Conservation (phyloP, 2,329 filamentous ascomycete genomes). For the Chrysosphaeria jannelii region DNA sequence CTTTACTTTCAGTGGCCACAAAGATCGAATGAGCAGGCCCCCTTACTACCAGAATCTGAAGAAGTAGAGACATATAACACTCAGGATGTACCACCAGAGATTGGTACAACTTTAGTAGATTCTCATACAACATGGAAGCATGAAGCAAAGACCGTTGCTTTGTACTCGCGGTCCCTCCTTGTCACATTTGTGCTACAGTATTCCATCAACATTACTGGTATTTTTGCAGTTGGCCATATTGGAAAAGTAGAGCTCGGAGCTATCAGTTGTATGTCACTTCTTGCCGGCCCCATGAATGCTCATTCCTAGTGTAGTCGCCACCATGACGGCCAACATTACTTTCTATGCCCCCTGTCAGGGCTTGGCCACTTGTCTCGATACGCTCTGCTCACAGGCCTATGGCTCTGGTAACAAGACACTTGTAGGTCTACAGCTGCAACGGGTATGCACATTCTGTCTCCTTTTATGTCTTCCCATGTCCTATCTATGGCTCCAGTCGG, state of each 20-base stretch:
- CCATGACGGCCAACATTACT: constrained; percentile 56
- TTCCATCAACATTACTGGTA: constrained; percentile 52
- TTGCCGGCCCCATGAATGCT: no score
- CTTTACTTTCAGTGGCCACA: no score
- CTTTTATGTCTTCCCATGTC: constrained; percentile 39
- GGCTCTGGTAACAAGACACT: constrained; percentile 72
- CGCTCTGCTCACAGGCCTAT: constrained; percentile 78
- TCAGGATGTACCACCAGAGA: no score
- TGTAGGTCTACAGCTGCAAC: constrained; percentile 55
- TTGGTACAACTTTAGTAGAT: no score
- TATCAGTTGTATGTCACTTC: constrained; percentile 25
- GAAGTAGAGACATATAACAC: no score
- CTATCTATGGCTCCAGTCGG: constrained; percentile 35
- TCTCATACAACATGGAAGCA: constrained; percentile 78
- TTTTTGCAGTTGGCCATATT: constrained; percentile 49
- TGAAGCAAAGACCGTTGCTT: constrained; percentile 51
- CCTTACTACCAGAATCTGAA: no score
- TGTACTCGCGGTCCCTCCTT: constrained; percentile 41
- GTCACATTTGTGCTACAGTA: constrained; percentile 55
- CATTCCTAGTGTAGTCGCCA: constrained; percentile 19
- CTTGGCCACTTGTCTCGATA: constrained; percentile 68
- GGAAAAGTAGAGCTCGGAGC: constrained; percentile 40
- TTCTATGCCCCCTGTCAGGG: constrained; percentile 54
- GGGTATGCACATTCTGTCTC: constrained; percentile 50
- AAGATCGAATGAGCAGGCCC: no score